Conservation (phyloP, 192 early-diverging fungal genomes). For the Helicostylum pulchrum region DNA sequence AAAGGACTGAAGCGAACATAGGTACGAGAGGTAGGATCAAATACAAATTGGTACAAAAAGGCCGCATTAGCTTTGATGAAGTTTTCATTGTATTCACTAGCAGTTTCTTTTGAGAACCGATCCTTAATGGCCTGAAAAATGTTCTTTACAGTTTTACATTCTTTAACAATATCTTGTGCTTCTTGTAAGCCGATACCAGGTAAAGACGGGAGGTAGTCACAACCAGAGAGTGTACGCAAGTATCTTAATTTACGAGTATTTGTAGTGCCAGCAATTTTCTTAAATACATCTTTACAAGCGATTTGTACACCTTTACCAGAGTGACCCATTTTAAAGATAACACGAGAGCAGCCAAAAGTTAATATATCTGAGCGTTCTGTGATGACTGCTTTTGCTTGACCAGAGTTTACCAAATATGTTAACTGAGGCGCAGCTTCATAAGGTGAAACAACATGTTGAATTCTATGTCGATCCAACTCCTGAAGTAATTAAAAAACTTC, state of each 20-base stretch:
- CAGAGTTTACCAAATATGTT: slow-evolving; percentile 69
- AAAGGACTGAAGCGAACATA: slow-evolving; percentile 60
- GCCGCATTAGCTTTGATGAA: slow-evolving; percentile 80
- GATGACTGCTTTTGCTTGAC: slow-evolving; percentile 73
- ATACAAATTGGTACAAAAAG: slow-evolving; percentile 90
- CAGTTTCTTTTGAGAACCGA: slow-evolving; percentile 45
- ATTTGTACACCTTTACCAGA: slow-evolving; percentile 70
- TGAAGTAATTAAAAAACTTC: slow-evolving; percentile 7
- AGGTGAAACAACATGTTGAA: slow-evolving; percentile 86
- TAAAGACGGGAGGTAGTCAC: slow-evolving; percentile 88
- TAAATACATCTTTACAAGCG: slow-evolving; percentile 47
- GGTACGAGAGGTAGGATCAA: slow-evolving; percentile 53
- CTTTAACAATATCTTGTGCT: slow-evolving; percentile 57
- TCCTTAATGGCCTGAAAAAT: slow-evolving; percentile 27
- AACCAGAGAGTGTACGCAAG: slow-evolving; percentile 97
- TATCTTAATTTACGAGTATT: slow-evolving; percentile 75
- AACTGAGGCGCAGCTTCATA: slow-evolving; percentile 98
- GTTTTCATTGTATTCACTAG: slow-evolving; percentile 61
- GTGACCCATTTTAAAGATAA: slow-evolving; percentile 83
- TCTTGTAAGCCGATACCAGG: slow-evolving; percentile 85
- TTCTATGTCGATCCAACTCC: slow-evolving; percentile 57
- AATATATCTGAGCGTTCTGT: slow-evolving; percentile 96
- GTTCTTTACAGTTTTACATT: slow-evolving; percentile 42
- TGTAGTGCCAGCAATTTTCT: slow-evolving; percentile 44
- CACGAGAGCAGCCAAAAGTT: slow-evolving; percentile 81